A percentile compares a stretch with the other conserved stretches of the same genome.
These are phyloP conservation scores for Lentinula sp. DNA, from an alignment of 768 basidiomycete genomes.

Conservation along the genomic window DNA sequence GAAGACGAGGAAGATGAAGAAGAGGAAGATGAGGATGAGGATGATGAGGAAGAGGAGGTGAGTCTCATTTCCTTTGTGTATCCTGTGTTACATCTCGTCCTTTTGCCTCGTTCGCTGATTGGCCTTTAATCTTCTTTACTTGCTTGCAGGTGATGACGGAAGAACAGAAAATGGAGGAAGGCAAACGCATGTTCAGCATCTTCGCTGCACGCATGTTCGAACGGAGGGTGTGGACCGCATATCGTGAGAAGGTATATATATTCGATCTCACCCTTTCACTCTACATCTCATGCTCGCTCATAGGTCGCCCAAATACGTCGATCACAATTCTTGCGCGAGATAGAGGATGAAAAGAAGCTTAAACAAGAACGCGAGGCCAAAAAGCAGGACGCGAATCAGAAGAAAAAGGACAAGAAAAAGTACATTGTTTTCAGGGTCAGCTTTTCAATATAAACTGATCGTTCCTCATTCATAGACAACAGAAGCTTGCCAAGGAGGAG, in stretches of 20 bases:
- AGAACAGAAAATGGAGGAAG: constrained; percentile 98
- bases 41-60: constrained; percentile 45
- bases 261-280: not conserved
- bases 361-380: constrained; percentile 87
- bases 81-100: not conserved
- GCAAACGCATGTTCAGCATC: constrained; percentile 98
- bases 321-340: constrained; percentile 84
- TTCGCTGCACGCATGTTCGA: constrained; percentile 99
- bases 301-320: constrained; percentile 91
- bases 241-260: constrained; percentile 65
- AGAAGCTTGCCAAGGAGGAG: constrained; percentile 90
- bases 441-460: not conserved
- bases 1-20: constrained; percentile 48
- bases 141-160: constrained; percentile 73
- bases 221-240: constrained; percentile 93
- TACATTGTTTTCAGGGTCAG: constrained; percentile 25
- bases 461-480: constrained; percentile 50
- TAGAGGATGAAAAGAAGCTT: constrained; percentile 91
- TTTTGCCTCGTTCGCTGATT: constrained; percentile 8
- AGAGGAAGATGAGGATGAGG: constrained; percentile 44
- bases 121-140: constrained; percentile 6
- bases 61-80: constrained; percentile 6
- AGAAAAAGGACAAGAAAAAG: constrained; percentile 97
- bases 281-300: not conserved
- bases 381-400: constrained; percentile 94